phyloP scores from a whole-genome alignment of 306 rosid genomes.

The Cicer yamashitae region DNA sequence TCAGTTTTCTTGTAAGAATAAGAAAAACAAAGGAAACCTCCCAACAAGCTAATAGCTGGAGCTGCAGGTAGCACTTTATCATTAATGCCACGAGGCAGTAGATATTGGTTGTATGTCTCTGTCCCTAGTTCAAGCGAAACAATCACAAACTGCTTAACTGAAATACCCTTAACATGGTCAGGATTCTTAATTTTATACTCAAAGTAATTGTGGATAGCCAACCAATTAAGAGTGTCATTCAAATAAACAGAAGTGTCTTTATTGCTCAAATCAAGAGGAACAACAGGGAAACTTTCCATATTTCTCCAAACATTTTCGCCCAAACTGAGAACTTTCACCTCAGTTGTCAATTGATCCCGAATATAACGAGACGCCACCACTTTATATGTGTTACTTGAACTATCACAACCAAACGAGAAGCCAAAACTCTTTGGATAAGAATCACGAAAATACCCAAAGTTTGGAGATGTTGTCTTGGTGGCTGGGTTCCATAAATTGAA shows the following conservation, averaged over 20 bases:
- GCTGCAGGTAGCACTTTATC: neutral
- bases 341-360: neutral
- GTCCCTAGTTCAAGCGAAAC: neutral
- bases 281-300: neutral
- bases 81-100: neutral
- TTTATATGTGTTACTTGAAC: neutral
- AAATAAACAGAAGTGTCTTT: neutral
- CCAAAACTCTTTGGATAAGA: too few relatives aligned
- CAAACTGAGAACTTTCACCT: neutral
- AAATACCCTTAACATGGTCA: neutral
- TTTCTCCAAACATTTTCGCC: neutral
- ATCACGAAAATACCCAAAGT: neutral
- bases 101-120: neutral
- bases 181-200: neutral
- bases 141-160: neutral
- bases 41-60: neutral
- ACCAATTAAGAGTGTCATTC: neutral
- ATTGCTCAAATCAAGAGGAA: neutral
- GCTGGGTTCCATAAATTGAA: neutral
- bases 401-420: neutral
- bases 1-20: neutral
- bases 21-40: neutral
- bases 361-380: neutral
- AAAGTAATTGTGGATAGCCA: neutral
- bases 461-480: neutral